A percentile compares a stretch with the other conserved stretches of the same genome.
phyloP scores from a whole-genome alignment of 257 asterid species.

The Nicotiana obtusifolia region DNA sequence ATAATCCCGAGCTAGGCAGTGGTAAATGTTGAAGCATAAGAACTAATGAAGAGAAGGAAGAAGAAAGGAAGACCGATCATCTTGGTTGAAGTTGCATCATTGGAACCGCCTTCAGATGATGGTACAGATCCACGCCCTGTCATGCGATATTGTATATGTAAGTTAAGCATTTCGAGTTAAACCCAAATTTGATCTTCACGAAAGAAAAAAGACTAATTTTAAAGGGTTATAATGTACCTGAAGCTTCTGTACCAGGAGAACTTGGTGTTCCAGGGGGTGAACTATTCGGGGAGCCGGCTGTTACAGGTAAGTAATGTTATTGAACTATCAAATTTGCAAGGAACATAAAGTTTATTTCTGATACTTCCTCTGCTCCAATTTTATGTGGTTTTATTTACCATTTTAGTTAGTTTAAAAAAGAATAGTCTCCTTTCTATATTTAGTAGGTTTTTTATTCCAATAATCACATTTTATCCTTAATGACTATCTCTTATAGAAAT shows the following conservation, averaged over 20 bases:
- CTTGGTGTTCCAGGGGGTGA: constrained; percentile 19
- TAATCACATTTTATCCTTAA: not conserved
- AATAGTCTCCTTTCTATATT: not conserved
- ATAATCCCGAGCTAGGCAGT: not conserved
- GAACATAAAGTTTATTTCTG: not conserved
- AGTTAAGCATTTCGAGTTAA: not conserved
- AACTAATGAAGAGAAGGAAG: constrained; percentile 22
- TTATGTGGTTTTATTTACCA: not conserved
- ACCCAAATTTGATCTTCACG: not conserved
- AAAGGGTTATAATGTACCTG: constrained; percentile 13
- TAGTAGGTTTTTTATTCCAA: not conserved
- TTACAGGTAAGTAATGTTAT: not conserved
- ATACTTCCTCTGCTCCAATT: too few relatives aligned
- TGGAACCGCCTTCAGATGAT: constrained; percentile 30
- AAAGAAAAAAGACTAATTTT: not conserved
- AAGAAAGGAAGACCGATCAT: constrained; percentile 19
- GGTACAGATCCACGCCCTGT: constrained; percentile 35
- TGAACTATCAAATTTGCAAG: not conserved
- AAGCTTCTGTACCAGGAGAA: constrained; percentile 11
- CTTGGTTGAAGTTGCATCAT: constrained; percentile 31
- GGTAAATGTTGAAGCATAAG: constrained; percentile 29
- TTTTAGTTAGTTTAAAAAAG: not conserved
- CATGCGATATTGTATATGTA: not conserved
- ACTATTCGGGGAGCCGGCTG: constrained; percentile 26
- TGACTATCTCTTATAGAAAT: not conserved